Conservation (phyloP, 306 rosid species). For the Cotoneaster glaucophyllus region DNA sequence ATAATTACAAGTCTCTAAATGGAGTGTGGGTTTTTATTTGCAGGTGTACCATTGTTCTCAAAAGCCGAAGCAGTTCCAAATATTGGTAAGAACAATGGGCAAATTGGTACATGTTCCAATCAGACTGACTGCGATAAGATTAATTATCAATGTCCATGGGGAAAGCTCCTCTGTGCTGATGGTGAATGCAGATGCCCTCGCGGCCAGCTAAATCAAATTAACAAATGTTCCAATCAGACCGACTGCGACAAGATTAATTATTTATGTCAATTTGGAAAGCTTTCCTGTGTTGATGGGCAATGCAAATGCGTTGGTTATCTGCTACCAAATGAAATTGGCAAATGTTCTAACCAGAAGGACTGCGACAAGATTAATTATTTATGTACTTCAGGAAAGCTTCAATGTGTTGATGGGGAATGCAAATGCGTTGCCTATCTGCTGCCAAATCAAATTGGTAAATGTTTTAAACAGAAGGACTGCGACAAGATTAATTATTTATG, state of each 20-base stretch:
- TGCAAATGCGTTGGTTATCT: no score
- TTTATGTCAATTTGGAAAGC: neutral
- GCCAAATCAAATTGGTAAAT: neutral
- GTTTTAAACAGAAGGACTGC: neutral
- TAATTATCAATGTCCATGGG: neutral
- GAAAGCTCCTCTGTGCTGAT: neutral
- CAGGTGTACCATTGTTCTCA: neutral
- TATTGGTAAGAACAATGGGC: neutral
- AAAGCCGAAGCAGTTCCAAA: neutral
- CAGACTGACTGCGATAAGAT: neutral
- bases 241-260: neutral
- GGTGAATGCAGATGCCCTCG: neutral
- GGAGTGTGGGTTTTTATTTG: neutral
- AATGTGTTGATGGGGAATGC: neutral
- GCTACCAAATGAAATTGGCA: no score
- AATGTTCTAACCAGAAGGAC: neutral
- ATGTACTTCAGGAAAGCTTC: neutral
- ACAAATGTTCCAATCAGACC: neutral
- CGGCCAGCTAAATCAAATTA: neutral
- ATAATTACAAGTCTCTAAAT: no score
- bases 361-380: neutral
- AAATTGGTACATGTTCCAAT: neutral
- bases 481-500: no score
- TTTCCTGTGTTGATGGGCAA: neutral
- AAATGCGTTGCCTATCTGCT: neutral